phyloP scores from a whole-genome alignment of 208 protist species.

The Leishmania guyanensis region DNA sequence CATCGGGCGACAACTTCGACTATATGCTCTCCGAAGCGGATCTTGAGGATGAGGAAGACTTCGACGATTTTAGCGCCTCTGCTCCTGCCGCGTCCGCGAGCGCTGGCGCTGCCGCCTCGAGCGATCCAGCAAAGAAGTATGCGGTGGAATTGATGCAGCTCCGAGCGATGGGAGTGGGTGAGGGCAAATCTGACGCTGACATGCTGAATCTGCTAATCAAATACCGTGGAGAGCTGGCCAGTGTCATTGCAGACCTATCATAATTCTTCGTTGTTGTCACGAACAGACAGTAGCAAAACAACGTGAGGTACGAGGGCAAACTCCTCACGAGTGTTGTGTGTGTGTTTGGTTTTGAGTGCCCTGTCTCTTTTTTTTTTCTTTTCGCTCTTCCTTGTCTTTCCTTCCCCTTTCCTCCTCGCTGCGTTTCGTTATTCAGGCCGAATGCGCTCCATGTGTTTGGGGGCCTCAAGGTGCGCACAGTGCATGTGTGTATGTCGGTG shows the following conservation, averaged over 20 bases:
- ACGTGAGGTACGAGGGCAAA: neutral
- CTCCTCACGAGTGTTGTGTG: neutral
- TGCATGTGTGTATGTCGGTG: neutral
- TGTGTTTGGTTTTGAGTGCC: neutral
- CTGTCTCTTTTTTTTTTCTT: neutral
- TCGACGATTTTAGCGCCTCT: conserved; percentile 40
- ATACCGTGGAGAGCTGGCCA: conserved; percentile 73
- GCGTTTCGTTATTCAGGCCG: no score
- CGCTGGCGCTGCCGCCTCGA: neutral
- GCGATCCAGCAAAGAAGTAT: conserved; percentile 40
- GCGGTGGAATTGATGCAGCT: conserved; percentile 75
- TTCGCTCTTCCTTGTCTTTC: neutral
- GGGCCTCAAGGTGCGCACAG: neutral
- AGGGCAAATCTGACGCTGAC: conserved; percentile 58
- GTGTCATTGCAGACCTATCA: conserved; percentile 60
- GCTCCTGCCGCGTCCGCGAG: conserved; percentile 4
- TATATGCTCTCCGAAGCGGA: conserved; percentile 38
- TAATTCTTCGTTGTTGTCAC: neutral
- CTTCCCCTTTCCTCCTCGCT: neutral
- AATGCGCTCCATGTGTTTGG: no score
- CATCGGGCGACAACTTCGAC: conserved; percentile 27
- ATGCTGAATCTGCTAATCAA: conserved; percentile 65
- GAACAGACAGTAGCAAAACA: neutral
- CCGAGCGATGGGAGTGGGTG: conserved; percentile 62
- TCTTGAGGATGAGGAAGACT: conserved; percentile 46